Conservation (phyloP, 331 rosid genomes). For the Dryas integrifolia region DNA sequence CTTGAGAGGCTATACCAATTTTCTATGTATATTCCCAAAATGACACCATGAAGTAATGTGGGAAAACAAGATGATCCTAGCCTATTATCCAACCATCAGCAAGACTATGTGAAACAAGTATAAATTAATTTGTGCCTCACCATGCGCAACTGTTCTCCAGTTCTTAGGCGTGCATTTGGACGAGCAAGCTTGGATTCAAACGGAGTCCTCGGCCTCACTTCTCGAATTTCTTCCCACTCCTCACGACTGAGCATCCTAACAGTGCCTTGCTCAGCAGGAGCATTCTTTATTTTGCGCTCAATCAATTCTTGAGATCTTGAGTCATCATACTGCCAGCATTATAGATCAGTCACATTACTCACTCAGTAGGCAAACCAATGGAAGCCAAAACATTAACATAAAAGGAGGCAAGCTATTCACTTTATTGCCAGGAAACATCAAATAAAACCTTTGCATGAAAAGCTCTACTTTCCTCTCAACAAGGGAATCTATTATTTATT, state of each 20-base stretch:
- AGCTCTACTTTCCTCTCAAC: background rate
- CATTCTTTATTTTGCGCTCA: conserved; percentile 65
- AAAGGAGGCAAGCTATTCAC: background rate
- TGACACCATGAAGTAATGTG: background rate
- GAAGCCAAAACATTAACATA: background rate
- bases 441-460: background rate
- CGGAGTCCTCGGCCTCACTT: conserved; percentile 76
- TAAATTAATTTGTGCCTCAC: conserved; percentile 30
- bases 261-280: conserved; percentile 69
- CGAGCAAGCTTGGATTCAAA: conserved; percentile 87
- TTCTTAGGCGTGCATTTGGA: conserved; percentile 72
- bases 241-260: conserved; percentile 81
- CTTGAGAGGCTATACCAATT: background rate
- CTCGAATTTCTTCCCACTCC: conserved; percentile 85
- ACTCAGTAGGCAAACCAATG: background rate
- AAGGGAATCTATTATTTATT: background rate
- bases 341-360: conserved; percentile 5
- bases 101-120: background rate
- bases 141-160: conserved; percentile 61
- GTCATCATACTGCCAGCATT: conserved; percentile 58
- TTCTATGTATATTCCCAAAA: background rate
- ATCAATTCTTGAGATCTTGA: conserved; percentile 73
- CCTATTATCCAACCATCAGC: background rate
- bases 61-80: background rate
- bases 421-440: background rate